Percentiles rank a stretch among this genome's conserved stretches.
phyloP scores from a whole-genome alignment of 2,329 filamentous ascomycete genomes.

The Nemania serpens region DNA sequence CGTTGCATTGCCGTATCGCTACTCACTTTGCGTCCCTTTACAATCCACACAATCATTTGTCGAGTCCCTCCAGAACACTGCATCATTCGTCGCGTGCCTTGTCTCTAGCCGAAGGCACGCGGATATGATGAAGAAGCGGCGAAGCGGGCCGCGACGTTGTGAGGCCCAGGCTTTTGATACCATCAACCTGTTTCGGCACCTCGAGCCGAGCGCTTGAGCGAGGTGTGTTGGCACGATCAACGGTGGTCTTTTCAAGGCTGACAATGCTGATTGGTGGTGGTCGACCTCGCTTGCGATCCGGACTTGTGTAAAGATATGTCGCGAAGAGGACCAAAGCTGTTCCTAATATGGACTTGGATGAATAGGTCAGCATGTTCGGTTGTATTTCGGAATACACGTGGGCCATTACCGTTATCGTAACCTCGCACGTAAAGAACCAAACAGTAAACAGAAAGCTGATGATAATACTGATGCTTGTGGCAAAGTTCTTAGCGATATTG shows the following conservation, averaged over 20 bases:
- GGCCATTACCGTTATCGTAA: slow-evolving; percentile 70
- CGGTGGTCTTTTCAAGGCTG: slow-evolving; percentile 75
- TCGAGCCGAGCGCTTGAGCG: slow-evolving; percentile 36
- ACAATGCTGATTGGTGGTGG: slow-evolving; percentile 72
- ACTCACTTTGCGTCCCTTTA: too few relatives aligned
- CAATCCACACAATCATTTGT: background rate
- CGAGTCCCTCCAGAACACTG: background rate
- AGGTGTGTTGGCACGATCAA: slow-evolving; percentile 50
- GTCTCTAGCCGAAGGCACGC: slow-evolving; percentile 35
- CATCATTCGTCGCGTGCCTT: slow-evolving; percentile 40
- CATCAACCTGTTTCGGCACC: slow-evolving; percentile 40
- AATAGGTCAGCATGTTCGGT: slow-evolving; percentile 16
- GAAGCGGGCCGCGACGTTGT: slow-evolving; percentile 42
- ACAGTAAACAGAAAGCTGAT: slow-evolving; percentile 85
- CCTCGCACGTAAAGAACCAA: slow-evolving; percentile 79
- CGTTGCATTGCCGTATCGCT: background rate
- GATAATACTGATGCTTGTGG: slow-evolving; percentile 88
- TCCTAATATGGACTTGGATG: slow-evolving; percentile 78
- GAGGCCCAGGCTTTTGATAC: slow-evolving; percentile 37
- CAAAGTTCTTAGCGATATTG: slow-evolving; percentile 93
- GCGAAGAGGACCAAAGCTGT: slow-evolving; percentile 78
- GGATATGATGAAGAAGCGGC: slow-evolving; percentile 39
- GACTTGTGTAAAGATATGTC: slow-evolving; percentile 82
- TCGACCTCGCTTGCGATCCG: slow-evolving; percentile 63
- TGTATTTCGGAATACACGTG: background rate